phyloP scores from a whole-genome alignment of 2,329 filamentous ascomycete species.

The Epichloe scottii region DNA sequence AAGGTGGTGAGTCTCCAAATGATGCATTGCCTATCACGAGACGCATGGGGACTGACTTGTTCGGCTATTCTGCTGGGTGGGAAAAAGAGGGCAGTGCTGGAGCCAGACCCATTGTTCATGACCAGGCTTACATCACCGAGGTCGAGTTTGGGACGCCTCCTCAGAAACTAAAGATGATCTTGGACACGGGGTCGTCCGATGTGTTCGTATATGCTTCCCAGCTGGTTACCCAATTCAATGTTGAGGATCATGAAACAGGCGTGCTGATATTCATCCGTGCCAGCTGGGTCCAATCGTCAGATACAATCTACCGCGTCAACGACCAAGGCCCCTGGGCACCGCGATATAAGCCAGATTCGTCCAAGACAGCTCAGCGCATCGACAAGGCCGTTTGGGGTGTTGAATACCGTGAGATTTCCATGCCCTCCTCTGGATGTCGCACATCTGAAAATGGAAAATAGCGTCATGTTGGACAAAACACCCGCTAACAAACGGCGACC shows the following conservation, averaged over 20 bases:
- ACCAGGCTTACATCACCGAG: slow-evolving; percentile 31
- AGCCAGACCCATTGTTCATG: slow-evolving; percentile 25
- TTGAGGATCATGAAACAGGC: background rate
- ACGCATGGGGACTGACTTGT: background rate
- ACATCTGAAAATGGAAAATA: background rate
- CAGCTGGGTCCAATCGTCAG: slow-evolving; percentile 43
- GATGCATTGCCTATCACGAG: no score
- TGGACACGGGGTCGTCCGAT: slow-evolving; percentile 43
- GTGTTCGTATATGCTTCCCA: slow-evolving; percentile 40
- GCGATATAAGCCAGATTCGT: slow-evolving; percentile 32
- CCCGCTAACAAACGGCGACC: background rate
- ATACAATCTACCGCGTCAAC: slow-evolving; percentile 27
- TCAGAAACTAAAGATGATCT: slow-evolving; percentile 33
- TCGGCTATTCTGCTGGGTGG: background rate
- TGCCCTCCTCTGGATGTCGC: slow-evolving; percentile 10
- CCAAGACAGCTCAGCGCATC: slow-evolving; percentile 29
- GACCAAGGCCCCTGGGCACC: slow-evolving; percentile 23
- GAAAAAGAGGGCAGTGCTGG: slow-evolving; percentile 12
- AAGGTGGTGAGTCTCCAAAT: slow-evolving; percentile 14
- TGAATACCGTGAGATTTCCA: slow-evolving; percentile 28
- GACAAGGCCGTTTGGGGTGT: slow-evolving; percentile 35
- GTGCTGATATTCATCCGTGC: slow-evolving; percentile 1
- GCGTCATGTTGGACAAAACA: background rate
- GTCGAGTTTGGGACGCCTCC: slow-evolving; percentile 34
- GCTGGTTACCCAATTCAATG: background rate